phyloP scores from a whole-genome alignment of 208 protist species.

The Spongospora subterranea region DNA sequence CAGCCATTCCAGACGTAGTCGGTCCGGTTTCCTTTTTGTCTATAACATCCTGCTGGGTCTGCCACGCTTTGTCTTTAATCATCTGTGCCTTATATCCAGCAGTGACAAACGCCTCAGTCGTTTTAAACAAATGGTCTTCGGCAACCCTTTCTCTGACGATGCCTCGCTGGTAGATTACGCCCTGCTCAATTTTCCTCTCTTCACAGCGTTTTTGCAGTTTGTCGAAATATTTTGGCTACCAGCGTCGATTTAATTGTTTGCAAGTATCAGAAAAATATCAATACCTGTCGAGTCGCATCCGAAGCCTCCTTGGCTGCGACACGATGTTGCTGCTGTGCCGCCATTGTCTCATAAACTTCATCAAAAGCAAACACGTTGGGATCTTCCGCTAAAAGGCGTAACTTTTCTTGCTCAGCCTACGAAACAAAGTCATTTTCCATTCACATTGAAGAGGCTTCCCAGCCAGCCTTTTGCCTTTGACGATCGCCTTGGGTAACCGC shows the following conservation, averaged over 20 bases:
- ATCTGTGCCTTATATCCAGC: conserved; percentile 27
- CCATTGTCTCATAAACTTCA: conserved; percentile 35
- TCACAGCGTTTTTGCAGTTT: neutral
- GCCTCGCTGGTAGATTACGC: neutral
- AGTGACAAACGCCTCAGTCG: conserved; percentile 40
- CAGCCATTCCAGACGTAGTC: conserved; percentile 4
- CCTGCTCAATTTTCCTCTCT: neutral
- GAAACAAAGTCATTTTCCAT: neutral
- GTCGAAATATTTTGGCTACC: conserved; percentile 27
- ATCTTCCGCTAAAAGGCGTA: neutral
- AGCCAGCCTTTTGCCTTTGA: conserved; percentile 18
- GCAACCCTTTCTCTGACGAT: conserved; percentile 21
- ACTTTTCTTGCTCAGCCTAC: conserved; percentile 47
- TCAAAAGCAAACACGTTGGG: conserved; percentile 30
- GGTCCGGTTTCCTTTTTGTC: neutral
- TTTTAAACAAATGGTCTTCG: neutral
- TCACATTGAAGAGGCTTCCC: neutral
- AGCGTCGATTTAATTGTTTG: neutral
- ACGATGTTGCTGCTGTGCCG: neutral
- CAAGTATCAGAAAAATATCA: neutral
- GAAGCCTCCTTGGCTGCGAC: neutral
- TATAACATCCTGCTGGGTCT: conserved; percentile 7
- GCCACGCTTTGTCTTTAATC: conserved; percentile 48
- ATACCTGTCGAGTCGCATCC: neutral
- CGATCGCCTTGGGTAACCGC: neutral